Evolutionary conservation across 2,329 filamentous ascomycete genomes (phyloP).

Genomic region (Didymella sp.): DNA sequence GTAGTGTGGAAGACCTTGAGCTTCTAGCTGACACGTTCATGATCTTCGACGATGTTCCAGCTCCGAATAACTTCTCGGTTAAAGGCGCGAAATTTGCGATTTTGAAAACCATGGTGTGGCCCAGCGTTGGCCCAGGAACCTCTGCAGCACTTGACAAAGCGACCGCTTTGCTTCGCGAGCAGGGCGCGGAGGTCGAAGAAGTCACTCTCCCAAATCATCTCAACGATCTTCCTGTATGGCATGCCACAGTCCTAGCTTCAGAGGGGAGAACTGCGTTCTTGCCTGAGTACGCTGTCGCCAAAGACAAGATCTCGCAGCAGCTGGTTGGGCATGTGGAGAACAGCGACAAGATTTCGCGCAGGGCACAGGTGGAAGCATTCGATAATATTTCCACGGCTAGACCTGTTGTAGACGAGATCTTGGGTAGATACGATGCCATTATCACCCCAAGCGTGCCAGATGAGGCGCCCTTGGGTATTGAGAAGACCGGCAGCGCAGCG

Average conservation of each 20-base stretch:
- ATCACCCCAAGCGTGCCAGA: slow-evolving; percentile 66
- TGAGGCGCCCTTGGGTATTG: slow-evolving; percentile 64
- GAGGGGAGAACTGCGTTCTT: slow-evolving; percentile 64
- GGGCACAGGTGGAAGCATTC: slow-evolving; percentile 60
- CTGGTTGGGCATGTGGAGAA: slow-evolving; percentile 63
- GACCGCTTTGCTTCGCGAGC: slow-evolving; percentile 42
- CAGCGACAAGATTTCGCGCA: slow-evolving; percentile 50
- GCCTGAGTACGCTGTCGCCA: slow-evolving; percentile 59
- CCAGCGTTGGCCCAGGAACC: slow-evolving; percentile 47
- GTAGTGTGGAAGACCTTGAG: slow-evolving; percentile 65
- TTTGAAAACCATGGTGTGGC: slow-evolving; percentile 59
- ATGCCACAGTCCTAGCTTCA: slow-evolving; percentile 57
- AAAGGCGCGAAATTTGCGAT: slow-evolving; percentile 62
- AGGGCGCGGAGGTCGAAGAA: slow-evolving; percentile 65
- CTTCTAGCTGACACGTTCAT: slow-evolving; percentile 63
- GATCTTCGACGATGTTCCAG: slow-evolving; percentile 59
- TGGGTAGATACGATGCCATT: slow-evolving; percentile 61
- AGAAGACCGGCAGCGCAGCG: slow-evolving; percentile 62
- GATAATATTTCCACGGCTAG: slow-evolving; percentile 63
- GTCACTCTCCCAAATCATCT: slow-evolving; percentile 62
- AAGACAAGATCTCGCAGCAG: slow-evolving; percentile 55
- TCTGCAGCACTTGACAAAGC: slow-evolving; percentile 46
- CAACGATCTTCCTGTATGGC: slow-evolving; percentile 59
- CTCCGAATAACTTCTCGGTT: slow-evolving; percentile 46
- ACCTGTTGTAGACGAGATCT: slow-evolving; percentile 62